Percentiles rank a stretch among this genome's conserved stretches.
Conservation (phyloP, 1,139 yeast species). For the Geotrichum histeridarum region DNA sequence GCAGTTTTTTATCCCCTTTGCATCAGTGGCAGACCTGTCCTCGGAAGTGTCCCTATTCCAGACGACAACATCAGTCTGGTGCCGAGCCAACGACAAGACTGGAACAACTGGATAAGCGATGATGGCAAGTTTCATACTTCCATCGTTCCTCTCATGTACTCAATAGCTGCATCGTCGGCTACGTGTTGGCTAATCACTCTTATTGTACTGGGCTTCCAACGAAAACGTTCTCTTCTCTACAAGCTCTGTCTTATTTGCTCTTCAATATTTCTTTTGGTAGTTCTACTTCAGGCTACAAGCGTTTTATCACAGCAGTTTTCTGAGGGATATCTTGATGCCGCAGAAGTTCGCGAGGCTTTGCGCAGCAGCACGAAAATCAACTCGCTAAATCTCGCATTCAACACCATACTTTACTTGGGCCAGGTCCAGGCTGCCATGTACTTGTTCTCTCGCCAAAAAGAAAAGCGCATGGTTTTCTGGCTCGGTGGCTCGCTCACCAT, state of each 20-base stretch:
- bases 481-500: conserved; percentile 58
- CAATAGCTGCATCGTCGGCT: conserved; percentile 61
- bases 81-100: background rate
- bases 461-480: conserved; percentile 59
- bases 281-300: conserved; percentile 47
- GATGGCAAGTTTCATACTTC: conserved; percentile 10
- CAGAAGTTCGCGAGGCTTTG: conserved; percentile 47
- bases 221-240: conserved; percentile 44
- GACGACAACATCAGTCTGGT: background rate
- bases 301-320: conserved; percentile 47
- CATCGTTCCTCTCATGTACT: conserved; percentile 47
- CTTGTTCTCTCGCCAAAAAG: conserved; percentile 63
- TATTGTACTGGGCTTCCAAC: conserved; percentile 46
- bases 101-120: conserved; percentile 10
- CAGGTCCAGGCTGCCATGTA: conserved; percentile 76
- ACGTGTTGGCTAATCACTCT: conserved; percentile 60
- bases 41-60: conserved; percentile 2
- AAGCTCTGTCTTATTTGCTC: conserved; percentile 26
- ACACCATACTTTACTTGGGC: conserved; percentile 57
- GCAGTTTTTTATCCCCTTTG: conserved; percentile 17
- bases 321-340: conserved; percentile 48
- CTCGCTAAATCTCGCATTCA: conserved; percentile 58
- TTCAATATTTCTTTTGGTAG: conserved; percentile 42
- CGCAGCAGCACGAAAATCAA: conserved; percentile 40
- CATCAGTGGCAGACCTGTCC: conserved; percentile 23